A percentile compares a stretch with the other conserved stretches of the same genome.
phyloP scores from a whole-genome alignment of 208 protist species.

The Leishmania mexicana region DNA sequence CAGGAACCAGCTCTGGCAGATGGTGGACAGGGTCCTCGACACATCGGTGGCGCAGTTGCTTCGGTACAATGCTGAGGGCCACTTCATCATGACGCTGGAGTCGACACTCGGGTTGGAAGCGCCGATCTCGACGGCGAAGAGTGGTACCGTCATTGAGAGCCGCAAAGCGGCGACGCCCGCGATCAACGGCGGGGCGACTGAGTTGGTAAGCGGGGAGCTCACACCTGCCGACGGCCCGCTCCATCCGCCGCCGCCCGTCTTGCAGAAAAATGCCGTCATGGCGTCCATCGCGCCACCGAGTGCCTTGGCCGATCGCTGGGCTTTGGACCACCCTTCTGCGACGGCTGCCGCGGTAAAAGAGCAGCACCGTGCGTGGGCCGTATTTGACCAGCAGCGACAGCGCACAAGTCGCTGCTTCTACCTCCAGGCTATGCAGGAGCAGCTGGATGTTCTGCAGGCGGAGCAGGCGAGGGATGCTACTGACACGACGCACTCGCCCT shows the following conservation, averaged over 20 bases:
- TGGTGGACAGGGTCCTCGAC: constrained; percentile 47
- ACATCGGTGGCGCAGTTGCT: constrained; percentile 35
- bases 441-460: constrained; percentile 30
- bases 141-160: constrained; percentile 28
- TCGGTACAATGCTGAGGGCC: constrained; percentile 47
- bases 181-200: background rate
- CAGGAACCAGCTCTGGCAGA: constrained; percentile 37
- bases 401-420: constrained; percentile 18
- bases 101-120: constrained; percentile 23
- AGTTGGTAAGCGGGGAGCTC: constrained; percentile 1
- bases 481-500: background rate
- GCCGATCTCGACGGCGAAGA: constrained; percentile 8
- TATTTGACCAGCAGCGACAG: constrained; percentile 32
- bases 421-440: constrained; percentile 31
- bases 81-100: constrained; percentile 46
- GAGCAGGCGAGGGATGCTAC: constrained; percentile 1
- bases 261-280: background rate
- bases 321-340: constrained; percentile 32
- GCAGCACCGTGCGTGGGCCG: constrained; percentile 37
- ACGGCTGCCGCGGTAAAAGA: constrained; percentile 34
- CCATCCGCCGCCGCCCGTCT: background rate
- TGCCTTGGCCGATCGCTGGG: constrained; percentile 39
- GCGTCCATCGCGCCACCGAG: background rate
- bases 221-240: background rate
- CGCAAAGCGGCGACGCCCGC: background rate